phyloP scores from a whole-genome alignment of 129 eudicot genomes.

The Flaveria bidentis region DNA sequence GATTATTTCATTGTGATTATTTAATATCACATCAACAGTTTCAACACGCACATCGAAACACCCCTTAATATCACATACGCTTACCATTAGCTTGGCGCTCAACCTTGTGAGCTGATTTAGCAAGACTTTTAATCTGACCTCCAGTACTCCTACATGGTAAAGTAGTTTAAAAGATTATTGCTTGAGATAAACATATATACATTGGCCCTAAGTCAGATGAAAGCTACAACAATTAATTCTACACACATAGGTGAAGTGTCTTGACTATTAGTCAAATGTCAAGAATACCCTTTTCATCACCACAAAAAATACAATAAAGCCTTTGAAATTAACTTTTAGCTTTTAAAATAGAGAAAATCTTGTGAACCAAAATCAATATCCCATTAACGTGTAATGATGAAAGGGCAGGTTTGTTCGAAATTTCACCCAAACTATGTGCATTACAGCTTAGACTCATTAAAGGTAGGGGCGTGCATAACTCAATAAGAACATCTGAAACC shows the following conservation, averaged over 20 bases:
- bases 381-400: constrained; percentile 2
- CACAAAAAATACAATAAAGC: background rate
- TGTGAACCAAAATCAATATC: constrained; percentile 3
- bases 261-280: constrained; percentile 2
- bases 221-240: constrained; percentile 1
- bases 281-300: background rate
- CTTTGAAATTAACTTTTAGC: background rate
- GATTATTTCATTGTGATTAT: background rate
- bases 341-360: constrained; percentile 1
- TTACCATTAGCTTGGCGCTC: constrained; percentile 80
- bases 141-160: constrained; percentile 59
- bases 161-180: constrained; percentile 15
- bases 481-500: background rate
- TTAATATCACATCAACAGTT: background rate
- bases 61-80: background rate
- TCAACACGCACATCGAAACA: background rate
- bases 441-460: background rate
- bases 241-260: constrained; percentile 1
- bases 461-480: background rate
- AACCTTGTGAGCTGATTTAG: constrained; percentile 68
- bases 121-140: constrained; percentile 59
- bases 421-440: background rate
- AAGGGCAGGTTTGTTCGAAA: constrained; percentile 5
- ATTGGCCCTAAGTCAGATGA: background rate
- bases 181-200: constrained; percentile 8